phyloP scores from a whole-genome alignment of 129 eudicot species.

The Ambrosia artemisiifolia region DNA sequence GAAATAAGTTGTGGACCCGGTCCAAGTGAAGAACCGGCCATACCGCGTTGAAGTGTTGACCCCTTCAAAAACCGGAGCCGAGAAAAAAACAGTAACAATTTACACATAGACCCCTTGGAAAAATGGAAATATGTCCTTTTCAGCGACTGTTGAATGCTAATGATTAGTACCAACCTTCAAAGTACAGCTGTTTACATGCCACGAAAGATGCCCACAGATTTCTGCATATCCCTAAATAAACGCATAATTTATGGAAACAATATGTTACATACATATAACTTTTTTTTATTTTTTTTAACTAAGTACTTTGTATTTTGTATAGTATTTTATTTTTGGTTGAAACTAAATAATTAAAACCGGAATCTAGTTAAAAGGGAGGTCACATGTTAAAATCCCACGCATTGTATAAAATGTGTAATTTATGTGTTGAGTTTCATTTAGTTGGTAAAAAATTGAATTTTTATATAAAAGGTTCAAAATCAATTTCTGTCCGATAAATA shows the following conservation, averaged over 20 bases:
- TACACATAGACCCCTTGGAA: conserved; percentile 27
- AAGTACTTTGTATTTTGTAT: not conserved
- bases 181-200: conserved; percentile 36
- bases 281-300: not conserved
- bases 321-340: not conserved
- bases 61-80: conserved; percentile 34
- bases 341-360: not conserved
- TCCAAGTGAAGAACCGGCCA: conserved; percentile 24
- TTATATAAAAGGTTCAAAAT: too few species aligned
- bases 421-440: too few species aligned
- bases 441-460: too few species aligned
- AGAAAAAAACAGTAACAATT: conserved; percentile 24
- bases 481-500: too few species aligned
- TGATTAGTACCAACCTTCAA: conserved; percentile 32
- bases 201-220: conserved; percentile 25
- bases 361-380: not conserved
- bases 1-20: conserved; percentile 25
- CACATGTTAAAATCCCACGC: too few species aligned
- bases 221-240: conserved; percentile 8
- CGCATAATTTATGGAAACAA: conserved; percentile 11
- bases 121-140: conserved; percentile 25
- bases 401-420: too few species aligned
- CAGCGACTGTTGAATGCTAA: conserved; percentile 31
- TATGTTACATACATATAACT: not conserved
- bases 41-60: conserved; percentile 32